Percentiles rank a stretch among this genome's conserved stretches.
phyloP scores from a whole-genome alignment of 768 basidiomycete genomes.

The Lactarius trivialis region DNA sequence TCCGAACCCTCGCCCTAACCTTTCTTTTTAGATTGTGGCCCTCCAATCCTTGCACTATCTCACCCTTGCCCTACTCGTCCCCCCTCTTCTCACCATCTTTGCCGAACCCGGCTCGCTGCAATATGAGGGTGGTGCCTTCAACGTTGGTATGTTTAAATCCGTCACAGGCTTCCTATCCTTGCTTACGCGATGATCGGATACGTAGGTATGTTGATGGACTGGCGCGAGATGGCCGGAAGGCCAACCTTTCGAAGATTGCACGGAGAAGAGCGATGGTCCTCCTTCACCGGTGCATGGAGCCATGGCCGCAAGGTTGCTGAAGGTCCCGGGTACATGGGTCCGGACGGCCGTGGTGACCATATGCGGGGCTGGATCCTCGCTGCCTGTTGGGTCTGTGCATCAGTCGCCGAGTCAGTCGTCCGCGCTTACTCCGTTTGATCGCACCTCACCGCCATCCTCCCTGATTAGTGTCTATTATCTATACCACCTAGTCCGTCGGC shows the following conservation, averaged over 20 bases:
- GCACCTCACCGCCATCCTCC: conserved; percentile 1
- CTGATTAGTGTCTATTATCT: conserved; percentile 63
- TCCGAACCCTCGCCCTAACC: conserved; percentile 17
- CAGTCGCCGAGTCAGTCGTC: conserved; percentile 71
- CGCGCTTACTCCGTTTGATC: conserved; percentile 10
- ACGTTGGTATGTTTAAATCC: conserved; percentile 51
- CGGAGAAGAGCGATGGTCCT: conserved; percentile 58
- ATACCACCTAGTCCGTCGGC: conserved; percentile 81
- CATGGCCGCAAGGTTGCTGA: conserved; percentile 69
- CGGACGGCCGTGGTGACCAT: conserved; percentile 70
- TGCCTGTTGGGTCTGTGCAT: conserved; percentile 77
- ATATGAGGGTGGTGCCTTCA: conserved; percentile 76
- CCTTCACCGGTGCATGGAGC: conserved; percentile 71
- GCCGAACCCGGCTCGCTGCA: conserved; percentile 63
- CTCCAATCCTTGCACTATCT: conserved; percentile 94
- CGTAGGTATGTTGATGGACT: conserved; percentile 90
- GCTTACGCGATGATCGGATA: conserved; percentile 1
- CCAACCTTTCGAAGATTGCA: conserved; percentile 65
- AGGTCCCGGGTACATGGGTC: conserved; percentile 45
- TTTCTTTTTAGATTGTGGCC: conserved; percentile 66
- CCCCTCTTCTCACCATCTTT: conserved; percentile 69
- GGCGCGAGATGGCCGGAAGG: conserved; percentile 89
- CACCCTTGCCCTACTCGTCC: conserved; percentile 73
- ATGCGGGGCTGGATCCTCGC: conserved; percentile 88
- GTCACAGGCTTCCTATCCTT: not conserved